Evolutionary conservation across 352 stramenopile species (phyloP), one percentile per base, ranked within the genome.

Genomic region (Plasmopara viticola): DNA sequence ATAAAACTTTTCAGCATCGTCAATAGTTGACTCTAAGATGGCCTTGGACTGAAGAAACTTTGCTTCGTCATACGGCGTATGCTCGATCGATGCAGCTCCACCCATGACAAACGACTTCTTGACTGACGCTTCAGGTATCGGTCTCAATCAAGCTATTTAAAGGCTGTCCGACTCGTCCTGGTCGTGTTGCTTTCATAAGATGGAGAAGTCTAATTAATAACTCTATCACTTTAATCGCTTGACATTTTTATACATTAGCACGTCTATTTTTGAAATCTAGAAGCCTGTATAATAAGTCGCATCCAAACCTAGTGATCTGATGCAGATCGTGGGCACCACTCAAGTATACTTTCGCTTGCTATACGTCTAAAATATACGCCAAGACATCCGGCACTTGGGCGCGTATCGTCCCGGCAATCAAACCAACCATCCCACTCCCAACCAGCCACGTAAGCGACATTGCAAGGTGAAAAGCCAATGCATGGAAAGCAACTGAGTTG

Each of bases 41-140:
- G 46, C 61, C 62, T 85, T 86, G 25, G 77, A 86, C 62, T 88
- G 43, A 38, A 77, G 64, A 66, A 86, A 88, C 64, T 88, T 86
- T 58, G 30, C 41, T 18, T 77, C 53, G 39, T 88, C 72, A 53
- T 82, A 88, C 47, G 63, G 58, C 14, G 77, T 70, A 50, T 66
- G 66, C 59, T 86, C 70, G 48, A 88, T 83, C 14, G 74, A 84
- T 39, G 48, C 47, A 25, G 59, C 70, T 12, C 63, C 67, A 52
- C 77, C 77, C 74, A 86, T 88, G 12, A 31, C 30, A 48, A 15
- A 12, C 0, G 31, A 12, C 6, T 8, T 35, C 31, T 8, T 35
- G 31, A 35, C 31, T 35, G 31, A 35, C 31, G 31, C 31, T 35
- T 35, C 31, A 35, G 10, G 3, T 25, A 25, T 25, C 20, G 20